Evolutionary conservation across 108 stramenopile species (phyloP).

Genomic region (Conticribra guillardii): DNA sequence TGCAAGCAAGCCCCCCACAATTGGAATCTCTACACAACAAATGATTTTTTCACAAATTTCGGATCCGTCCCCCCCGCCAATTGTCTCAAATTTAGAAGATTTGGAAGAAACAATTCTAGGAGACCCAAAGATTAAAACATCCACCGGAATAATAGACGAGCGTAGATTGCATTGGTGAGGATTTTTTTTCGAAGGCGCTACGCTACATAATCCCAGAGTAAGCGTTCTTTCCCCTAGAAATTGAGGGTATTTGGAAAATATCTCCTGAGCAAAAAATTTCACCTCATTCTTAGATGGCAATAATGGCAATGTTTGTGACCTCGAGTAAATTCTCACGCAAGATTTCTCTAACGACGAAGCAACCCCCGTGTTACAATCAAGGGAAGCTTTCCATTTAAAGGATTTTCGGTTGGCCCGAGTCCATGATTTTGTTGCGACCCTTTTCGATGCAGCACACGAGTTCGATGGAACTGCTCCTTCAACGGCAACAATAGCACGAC

Average conservation of each 20-base stretch:
- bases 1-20: conserved; percentile 17
- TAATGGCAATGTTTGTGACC: not conserved
- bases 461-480: no score
- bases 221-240: conserved; percentile 14
- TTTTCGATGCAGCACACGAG: no score
- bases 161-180: conserved; percentile 1
- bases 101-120: not conserved
- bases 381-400: conserved; percentile 21
- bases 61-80: not conserved
- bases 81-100: not conserved
- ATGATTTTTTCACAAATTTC: not conserved
- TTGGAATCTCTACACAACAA: conserved; percentile 13
- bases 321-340: not conserved
- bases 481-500: no score
- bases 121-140: conserved; percentile 16
- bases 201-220: conserved; percentile 15
- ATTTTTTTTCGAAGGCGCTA: not conserved
- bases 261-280: not conserved
- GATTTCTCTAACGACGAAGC: conserved; percentile 18
- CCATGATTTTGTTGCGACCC: no score
- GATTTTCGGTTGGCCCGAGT: not conserved
- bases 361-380: conserved; percentile 7
- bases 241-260: conserved; percentile 16
- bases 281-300: conserved; percentile 1
- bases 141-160: conserved; percentile 4